phyloP scores from a whole-genome alignment of 495 filamentous ascomycete species.

The Clavariopsis aquatica region DNA sequence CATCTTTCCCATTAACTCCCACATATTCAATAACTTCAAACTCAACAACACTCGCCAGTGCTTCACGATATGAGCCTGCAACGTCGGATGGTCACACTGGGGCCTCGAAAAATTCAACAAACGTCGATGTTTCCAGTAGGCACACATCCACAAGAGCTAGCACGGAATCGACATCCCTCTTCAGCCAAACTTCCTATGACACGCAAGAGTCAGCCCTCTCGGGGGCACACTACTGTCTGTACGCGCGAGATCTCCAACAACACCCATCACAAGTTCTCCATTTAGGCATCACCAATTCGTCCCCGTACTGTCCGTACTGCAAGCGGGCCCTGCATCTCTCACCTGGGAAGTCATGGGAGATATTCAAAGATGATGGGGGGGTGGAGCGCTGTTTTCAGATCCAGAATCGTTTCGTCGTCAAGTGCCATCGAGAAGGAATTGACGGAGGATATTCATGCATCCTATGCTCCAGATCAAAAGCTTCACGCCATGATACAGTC shows the following conservation, averaged over 20 bases:
- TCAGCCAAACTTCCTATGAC: slow-evolving; percentile 15
- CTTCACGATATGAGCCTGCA: slow-evolving; percentile 1
- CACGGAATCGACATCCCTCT: slow-evolving; percentile 29
- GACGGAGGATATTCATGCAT: slow-evolving; percentile 33
- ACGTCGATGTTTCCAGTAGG: slow-evolving; percentile 3
- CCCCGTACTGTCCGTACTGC: slow-evolving; percentile 32
- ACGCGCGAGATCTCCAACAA: slow-evolving; percentile 40
- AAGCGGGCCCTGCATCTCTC: slow-evolving; percentile 28
- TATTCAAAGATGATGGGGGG: slow-evolving; percentile 29
- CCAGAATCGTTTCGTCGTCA: slow-evolving; percentile 35
- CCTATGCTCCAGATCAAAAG: slow-evolving; percentile 14
- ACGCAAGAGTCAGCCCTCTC: slow-evolving; percentile 32
- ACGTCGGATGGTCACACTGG: neutral
- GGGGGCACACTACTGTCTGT: slow-evolving; percentile 38
- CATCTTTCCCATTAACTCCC: slow-evolving; percentile 16
- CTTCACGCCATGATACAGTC: slow-evolving; percentile 19
- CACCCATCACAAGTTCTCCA: slow-evolving; percentile 39
- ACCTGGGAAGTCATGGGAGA: slow-evolving; percentile 35
- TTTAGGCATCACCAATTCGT: slow-evolving; percentile 13
- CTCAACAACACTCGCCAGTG: slow-evolving; percentile 23
- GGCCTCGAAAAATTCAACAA: slow-evolving; percentile 6
- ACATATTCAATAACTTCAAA: neutral
- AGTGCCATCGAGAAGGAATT: slow-evolving; percentile 28
- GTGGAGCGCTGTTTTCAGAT: slow-evolving; percentile 24
- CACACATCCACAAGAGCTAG: slow-evolving; percentile 19